These are phyloP conservation scores for Alternaria ethzedia DNA, from an alignment of 2,329 filamentous ascomycete species.

Conservation along the genomic window DNA sequence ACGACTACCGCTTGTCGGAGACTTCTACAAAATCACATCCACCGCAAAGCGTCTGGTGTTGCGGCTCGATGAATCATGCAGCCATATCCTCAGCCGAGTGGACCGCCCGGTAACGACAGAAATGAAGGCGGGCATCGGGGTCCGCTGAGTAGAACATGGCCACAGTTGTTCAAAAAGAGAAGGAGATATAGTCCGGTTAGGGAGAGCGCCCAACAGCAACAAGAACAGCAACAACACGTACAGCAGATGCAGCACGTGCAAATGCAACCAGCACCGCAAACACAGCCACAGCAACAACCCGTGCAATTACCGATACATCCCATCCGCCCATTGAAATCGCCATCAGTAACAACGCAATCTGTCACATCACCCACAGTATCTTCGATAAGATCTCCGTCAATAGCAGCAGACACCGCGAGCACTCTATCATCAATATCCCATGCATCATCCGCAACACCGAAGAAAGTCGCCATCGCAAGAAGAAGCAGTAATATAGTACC, in stretches of 20 bases:
- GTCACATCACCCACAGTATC: slow-evolving; percentile 20
- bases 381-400: slow-evolving; percentile 26
- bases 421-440: slow-evolving; percentile 34
- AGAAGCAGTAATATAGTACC: slow-evolving; percentile 26
- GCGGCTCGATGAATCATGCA: slow-evolving; percentile 26
- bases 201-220: slow-evolving; percentile 32
- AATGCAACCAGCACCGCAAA: slow-evolving; percentile 1
- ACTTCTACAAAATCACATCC: neutral
- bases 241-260: neutral
- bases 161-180: slow-evolving; percentile 41
- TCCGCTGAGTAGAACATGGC: slow-evolving; percentile 38
- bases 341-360: slow-evolving; percentile 13
- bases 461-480: slow-evolving; percentile 34
- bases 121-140: slow-evolving; percentile 29
- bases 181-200: slow-evolving; percentile 38
- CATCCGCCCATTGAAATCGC: slow-evolving; percentile 19
- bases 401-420: slow-evolving; percentile 30
- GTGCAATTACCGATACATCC: slow-evolving; percentile 23
- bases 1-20: neutral
- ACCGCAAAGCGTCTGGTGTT: neutral
- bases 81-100: slow-evolving; percentile 21
- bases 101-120: slow-evolving; percentile 25
- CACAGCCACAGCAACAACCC: slow-evolving; percentile 11
- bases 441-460: slow-evolving; percentile 28
- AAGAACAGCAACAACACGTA: slow-evolving; percentile 17